Conservation (phyloP, 108 stramenopile species). For the Nitzschia palea region DNA sequence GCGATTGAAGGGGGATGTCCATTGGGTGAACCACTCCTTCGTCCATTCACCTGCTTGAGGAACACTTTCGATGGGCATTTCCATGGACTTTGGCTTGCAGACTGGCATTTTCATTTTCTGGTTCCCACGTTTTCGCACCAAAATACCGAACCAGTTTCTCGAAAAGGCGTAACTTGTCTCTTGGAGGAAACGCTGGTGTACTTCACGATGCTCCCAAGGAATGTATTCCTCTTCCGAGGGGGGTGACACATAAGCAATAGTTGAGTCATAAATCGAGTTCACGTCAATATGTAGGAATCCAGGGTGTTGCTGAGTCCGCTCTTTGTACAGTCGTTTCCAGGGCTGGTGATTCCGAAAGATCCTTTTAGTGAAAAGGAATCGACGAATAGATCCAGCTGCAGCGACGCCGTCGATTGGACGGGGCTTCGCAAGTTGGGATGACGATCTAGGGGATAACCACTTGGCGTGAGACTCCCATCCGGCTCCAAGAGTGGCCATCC, state of each 20-base stretch:
- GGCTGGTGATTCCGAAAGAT: not conserved
- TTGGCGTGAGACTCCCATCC: slow-evolving; percentile 23
- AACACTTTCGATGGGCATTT: slow-evolving; percentile 62
- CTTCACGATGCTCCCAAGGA: slow-evolving; percentile 80
- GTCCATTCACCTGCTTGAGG: slow-evolving; percentile 72
- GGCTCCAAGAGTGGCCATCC: slow-evolving; percentile 21
- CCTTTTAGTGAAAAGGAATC: slow-evolving; percentile 20
- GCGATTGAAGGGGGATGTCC: slow-evolving; percentile 45
- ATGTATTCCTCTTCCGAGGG: slow-evolving; percentile 45
- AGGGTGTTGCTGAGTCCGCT: slow-evolving; percentile 52
- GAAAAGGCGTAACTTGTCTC: slow-evolving; percentile 69
- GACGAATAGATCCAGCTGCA: slow-evolving; percentile 21
- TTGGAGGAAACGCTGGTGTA: slow-evolving; percentile 73
- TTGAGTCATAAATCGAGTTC: slow-evolving; percentile 69
- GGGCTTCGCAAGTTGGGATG: slow-evolving; percentile 1
- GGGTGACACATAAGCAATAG: slow-evolving; percentile 36
- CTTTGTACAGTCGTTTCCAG: slow-evolving; percentile 43
- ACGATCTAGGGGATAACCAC: slow-evolving; percentile 26
- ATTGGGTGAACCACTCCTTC: slow-evolving; percentile 75
- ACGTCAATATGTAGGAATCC: slow-evolving; percentile 72
- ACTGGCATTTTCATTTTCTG: slow-evolving; percentile 57
- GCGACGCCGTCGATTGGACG: slow-evolving; percentile 29
- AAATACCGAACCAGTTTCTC: slow-evolving; percentile 78
- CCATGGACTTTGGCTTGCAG: slow-evolving; percentile 65
- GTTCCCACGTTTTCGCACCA: slow-evolving; percentile 46